Conservation (phyloP, 2,329 filamentous ascomycete genomes). For the Dothiorella sarmentorum region DNA sequence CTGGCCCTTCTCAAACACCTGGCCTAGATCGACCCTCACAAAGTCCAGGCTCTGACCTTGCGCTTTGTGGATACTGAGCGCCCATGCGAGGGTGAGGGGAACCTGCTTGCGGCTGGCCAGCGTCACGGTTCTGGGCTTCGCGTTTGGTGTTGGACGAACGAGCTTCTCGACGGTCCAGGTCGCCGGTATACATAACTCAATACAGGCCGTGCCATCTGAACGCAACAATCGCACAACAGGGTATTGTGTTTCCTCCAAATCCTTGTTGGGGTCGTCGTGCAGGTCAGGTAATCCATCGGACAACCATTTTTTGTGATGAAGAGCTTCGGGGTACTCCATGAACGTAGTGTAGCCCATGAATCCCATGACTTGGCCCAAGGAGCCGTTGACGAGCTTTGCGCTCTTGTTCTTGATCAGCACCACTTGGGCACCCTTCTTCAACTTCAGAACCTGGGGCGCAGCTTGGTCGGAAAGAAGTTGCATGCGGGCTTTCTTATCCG, state of each 20-base stretch:
- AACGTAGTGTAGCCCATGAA: too few species aligned
- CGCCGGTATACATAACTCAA: neutral
- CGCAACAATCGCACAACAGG: neutral
- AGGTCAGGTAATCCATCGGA: too few species aligned
- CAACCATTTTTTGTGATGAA: too few species aligned
- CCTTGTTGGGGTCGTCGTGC: neutral
- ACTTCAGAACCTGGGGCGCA: neutral
- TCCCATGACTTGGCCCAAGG: constrained; percentile 31
- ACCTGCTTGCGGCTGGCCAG: constrained; percentile 58
- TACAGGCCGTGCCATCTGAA: neutral
- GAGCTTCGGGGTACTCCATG: too few species aligned
- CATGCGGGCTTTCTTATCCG: neutral
- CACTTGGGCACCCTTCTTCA: constrained; percentile 6
- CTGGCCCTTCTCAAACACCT: constrained; percentile 56
- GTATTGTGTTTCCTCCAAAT: too few species aligned
- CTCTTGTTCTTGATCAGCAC: constrained; percentile 21
- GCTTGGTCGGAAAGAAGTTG: neutral
- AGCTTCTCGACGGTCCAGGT: neutral
- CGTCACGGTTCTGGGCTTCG: too few species aligned
- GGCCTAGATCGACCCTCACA: constrained; percentile 53
- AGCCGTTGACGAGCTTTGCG: constrained; percentile 34
- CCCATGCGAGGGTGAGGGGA: constrained; percentile 59
- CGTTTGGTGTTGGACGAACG: too few species aligned
- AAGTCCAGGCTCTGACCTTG: constrained; percentile 62
- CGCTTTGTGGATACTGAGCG: constrained; percentile 59